These are phyloP conservation scores for Nakazawaea wyomingensis DNA, from an alignment of 805 yeast species.

Conservation along the genomic window DNA sequence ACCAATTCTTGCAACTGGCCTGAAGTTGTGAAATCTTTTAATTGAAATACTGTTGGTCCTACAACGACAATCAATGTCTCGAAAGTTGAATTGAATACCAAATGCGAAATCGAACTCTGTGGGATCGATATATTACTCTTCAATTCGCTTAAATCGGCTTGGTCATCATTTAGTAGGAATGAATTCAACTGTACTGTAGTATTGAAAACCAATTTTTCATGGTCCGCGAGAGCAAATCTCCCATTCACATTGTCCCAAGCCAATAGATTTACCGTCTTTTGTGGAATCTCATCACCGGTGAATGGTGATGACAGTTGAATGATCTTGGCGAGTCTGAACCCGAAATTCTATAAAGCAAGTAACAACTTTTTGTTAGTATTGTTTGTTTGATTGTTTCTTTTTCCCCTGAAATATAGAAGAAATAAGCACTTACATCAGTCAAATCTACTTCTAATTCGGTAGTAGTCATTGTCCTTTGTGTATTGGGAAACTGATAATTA, in stretches of 20 bases:
- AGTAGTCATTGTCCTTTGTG: neutral
- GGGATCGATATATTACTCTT: neutral
- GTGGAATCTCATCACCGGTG: conserved; percentile 12
- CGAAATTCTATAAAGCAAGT: conserved; percentile 7
- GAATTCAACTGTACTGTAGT: conserved; percentile 27
- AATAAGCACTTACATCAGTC: neutral
- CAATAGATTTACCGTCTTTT: conserved; percentile 24
- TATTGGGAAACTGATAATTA: too few species aligned
- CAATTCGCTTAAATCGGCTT: conserved; percentile 17
- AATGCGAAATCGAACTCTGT: conserved; percentile 20
- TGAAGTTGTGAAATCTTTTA: conserved; percentile 15
- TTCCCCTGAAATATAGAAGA: neutral
- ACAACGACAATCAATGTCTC: conserved; percentile 25
- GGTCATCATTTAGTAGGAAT: conserved; percentile 17
- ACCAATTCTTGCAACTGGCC: conserved; percentile 1
- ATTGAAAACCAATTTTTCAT: conserved; percentile 30
- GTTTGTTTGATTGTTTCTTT: too few species aligned
- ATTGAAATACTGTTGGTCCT: conserved; percentile 17
- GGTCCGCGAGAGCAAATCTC: conserved; percentile 35
- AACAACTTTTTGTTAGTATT: neutral
- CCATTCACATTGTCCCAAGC: conserved; percentile 28
- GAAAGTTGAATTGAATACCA: conserved; percentile 27
- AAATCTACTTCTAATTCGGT: neutral
- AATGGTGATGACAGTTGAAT: conserved; percentile 2
- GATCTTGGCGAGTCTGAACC: conserved; percentile 7